Evolutionary conservation across 345 rosid genomes (phyloP), one percentile per base, ranked within the genome.

Genomic region (Geranium brycei): DNA sequence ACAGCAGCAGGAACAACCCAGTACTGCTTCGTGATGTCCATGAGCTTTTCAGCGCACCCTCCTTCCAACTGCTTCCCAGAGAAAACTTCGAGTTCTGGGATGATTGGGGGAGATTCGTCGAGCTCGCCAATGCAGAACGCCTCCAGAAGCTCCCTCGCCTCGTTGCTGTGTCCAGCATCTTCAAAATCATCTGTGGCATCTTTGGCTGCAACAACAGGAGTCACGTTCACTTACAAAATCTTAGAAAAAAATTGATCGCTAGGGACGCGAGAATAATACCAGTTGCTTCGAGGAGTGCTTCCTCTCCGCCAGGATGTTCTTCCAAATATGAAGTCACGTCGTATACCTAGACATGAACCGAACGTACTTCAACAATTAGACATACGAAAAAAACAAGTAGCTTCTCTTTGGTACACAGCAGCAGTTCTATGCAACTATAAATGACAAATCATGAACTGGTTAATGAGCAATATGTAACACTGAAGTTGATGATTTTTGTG

Each of bases 271-370:
- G 72, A 57, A 7, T 51, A 51, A 12, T 85, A 89, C 96, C 95
- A 2, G 88, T 77, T 57, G 72, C 80, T 23, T 71, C 88, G 60
- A 92, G 83, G 71, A 92, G 72, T 40, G 87, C 91, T 75, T 92
- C 95, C 47, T 92, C 95, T 69, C 98, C 98, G 11, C 98, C 97
- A 2, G 95, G 98, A 68, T 89, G 98, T 47, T 89, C 97, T 32
- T 92, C 97, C 83, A 87, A 73, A 63, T 89, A 89, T 2, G 95
- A 76, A 70, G 80, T 74, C 65, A 92, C 87, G 64, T 92, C 91
- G 67, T 92, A 89, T 3, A 92, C 91, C 98, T 89, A 77, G 19
- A 61, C 28, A 23, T 23, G 28, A 10, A 35, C 31, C n/a, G n/a
- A n/a, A 23, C 28, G 28, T 2, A 23, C 28, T 23, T 23, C 28